Base-by-base conservation (phyloP, 75 land plant species). In the Larix kaempferi region DNA sequence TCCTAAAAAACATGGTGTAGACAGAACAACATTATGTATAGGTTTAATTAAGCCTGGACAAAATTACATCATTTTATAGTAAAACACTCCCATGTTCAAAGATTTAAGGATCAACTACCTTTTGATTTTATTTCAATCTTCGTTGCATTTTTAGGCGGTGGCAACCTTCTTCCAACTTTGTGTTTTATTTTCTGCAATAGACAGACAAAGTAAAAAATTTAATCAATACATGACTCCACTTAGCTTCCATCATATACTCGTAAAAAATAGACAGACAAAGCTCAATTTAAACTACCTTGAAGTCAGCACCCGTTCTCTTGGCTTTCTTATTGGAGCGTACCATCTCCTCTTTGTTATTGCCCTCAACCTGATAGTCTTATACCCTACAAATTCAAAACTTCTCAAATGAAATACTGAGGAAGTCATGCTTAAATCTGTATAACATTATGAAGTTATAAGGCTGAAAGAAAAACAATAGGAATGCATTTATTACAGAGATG, bases 151-250 rank as follows among this genome's bases (percentile, higher is more conserved):
- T 83, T 83, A 3, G 99, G 86, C 2, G 98, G 96, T 3, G 95
- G 98, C 78, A 96, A 78, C 78, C 92, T 94, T 78, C 97, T 79
- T 60, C 99, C 99, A 64, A 96, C 82, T 80, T 94, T 96, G 57
- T 89, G 83, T 82, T 89, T 94, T 65, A 96, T 87, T 94, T 89
- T 96, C 96, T 86, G 79, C 79, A 80, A 56, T 37, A 39, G 49
- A 39, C n/a, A 67, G 16, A n/a, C n/a, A n/a, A n/a, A 67, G n/a
- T 41, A 67, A 23, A 35, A 6, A 19, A 21, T 17, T 3, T n/a
- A 67, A 67, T 35, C 8, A 67, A 21, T 14, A 67, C 5, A 35
- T 19, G 13, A 14, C 39, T 67, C 22, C 19, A 17, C n/a, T 37
- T 17, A 7, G 49, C 35, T 17, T 7, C 19, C 44, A 67, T 67